phyloP scores from a whole-genome alignment of 345 rosid genomes.

The Camelina sativa region DNA sequence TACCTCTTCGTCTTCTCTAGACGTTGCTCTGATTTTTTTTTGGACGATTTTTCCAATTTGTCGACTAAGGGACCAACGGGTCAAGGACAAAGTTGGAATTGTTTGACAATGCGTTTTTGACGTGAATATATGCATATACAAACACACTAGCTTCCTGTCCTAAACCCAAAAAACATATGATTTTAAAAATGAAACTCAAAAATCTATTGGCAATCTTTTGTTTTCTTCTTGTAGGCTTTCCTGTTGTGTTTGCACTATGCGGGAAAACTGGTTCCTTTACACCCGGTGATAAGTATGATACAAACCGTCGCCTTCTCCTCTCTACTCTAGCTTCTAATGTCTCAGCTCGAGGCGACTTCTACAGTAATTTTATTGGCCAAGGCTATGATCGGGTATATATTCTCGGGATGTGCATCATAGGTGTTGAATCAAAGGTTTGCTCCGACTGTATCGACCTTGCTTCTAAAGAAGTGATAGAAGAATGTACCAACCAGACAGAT shows the following conservation, averaged over 20 bases:
- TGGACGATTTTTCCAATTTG: too few relatives aligned
- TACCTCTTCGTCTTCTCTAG: too few relatives aligned
- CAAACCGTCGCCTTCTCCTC: conserved; percentile 35
- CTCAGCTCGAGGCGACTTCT: conserved; percentile 10
- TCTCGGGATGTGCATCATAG: background rate
- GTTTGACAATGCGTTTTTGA: too few relatives aligned
- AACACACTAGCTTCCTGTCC: background rate
- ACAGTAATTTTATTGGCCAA: conserved; percentile 21
- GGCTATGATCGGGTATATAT: background rate
- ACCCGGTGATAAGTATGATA: conserved; percentile 22
- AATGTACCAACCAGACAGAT: conserved; percentile 12
- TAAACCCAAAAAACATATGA: background rate
- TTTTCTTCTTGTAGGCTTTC: background rate
- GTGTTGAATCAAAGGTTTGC: background rate
- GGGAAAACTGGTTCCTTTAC: conserved; percentile 23
- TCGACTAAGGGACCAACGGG: too few relatives aligned
- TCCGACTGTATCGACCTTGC: too few relatives aligned
- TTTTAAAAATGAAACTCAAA: background rate
- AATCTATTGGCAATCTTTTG: background rate
- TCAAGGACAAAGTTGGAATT: too few relatives aligned
- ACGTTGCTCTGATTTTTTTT: too few relatives aligned
- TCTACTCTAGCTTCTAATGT: conserved; percentile 40
- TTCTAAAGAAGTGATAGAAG: too few relatives aligned
- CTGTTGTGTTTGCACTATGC: conserved; percentile 15
- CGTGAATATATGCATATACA: too few relatives aligned